Conservation (phyloP, 1,284 basidiomycete species). For the Ganoderma sinense region DNA sequence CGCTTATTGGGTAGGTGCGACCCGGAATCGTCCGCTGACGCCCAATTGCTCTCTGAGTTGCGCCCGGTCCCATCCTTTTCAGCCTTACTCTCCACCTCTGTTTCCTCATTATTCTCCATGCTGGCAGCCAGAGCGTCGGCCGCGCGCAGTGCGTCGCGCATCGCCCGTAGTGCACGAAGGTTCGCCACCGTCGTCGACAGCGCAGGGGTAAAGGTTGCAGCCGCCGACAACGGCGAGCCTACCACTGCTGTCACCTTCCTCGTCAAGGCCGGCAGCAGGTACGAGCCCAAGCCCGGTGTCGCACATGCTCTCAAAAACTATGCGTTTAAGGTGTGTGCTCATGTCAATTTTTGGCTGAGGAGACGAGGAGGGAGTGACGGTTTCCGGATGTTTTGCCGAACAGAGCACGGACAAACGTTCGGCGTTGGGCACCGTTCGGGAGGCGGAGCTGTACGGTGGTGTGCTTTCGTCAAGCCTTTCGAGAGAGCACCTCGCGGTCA, state of each 20-base stretch:
- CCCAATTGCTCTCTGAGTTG: constrained; percentile 6
- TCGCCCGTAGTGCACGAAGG: constrained; percentile 55
- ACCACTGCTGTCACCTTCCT: constrained; percentile 89
- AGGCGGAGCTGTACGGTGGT: constrained; percentile 95
- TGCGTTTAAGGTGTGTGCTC: constrained; percentile 85
- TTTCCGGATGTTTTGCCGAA: constrained; percentile 5
- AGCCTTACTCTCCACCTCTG: constrained; percentile 8
- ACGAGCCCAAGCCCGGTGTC: constrained; percentile 85
- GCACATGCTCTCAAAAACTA: constrained; percentile 96
- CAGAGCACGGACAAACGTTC: constrained; percentile 88
- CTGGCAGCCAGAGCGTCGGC: constrained; percentile 67
- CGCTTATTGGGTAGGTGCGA: constrained; percentile 27
- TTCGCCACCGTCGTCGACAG: constrained; percentile 85
- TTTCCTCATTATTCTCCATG: constrained; percentile 41
- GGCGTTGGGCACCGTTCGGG: constrained; percentile 90
- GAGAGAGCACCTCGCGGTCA: constrained; percentile 88
- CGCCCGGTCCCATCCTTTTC: constrained; percentile 21
- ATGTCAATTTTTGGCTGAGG: not conserved
- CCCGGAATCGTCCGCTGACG: constrained; percentile 23
- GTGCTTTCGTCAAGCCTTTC: constrained; percentile 88
- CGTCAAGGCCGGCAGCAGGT: constrained; percentile 91
- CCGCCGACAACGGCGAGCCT: constrained; percentile 81
- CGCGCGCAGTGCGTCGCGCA: constrained; percentile 59
- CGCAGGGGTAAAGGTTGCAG: constrained; percentile 86
- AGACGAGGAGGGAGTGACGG: constrained; percentile 5